Evolutionary conservation across 1,284 basidiomycete species (phyloP).

Genomic region (Caloboletus firmus): DNA sequence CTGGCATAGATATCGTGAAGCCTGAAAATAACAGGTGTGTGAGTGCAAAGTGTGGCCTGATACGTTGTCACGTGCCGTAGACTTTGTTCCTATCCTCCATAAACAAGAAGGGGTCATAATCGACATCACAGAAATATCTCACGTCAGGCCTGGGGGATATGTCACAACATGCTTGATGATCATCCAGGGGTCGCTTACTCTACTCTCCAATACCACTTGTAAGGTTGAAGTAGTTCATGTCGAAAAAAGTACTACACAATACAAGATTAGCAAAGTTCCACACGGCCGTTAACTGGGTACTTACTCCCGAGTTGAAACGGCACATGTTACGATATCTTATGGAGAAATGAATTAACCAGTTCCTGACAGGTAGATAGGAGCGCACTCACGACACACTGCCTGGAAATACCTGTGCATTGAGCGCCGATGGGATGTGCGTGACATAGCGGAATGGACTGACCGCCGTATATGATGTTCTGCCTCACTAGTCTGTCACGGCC

Average conservation of each 20-base stretch:
- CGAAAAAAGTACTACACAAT: constrained; percentile 68
- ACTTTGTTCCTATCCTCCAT: constrained; percentile 77
- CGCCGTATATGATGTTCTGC: constrained; percentile 71
- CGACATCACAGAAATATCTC: constrained; percentile 74
- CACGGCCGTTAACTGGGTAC: constrained; percentile 27
- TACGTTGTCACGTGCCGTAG: constrained; percentile 48
- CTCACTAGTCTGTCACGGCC: constrained; percentile 60
- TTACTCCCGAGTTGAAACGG: constrained; percentile 80
- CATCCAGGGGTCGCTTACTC: constrained; percentile 38
- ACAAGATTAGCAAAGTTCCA: constrained; percentile 6
- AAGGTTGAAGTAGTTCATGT: constrained; percentile 68
- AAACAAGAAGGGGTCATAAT: constrained; percentile 78
- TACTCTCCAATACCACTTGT: constrained; percentile 86
- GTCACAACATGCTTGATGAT: constrained; percentile 3
- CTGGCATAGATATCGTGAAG: constrained; percentile 77
- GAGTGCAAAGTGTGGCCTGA: background rate
- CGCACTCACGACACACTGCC: constrained; percentile 53
- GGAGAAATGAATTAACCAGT: constrained; percentile 3
- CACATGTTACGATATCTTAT: constrained; percentile 77
- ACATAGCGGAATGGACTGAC: constrained; percentile 31
- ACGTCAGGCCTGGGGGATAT: constrained; percentile 56
- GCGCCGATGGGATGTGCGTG: background rate
- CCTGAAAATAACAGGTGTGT: constrained; percentile 41
- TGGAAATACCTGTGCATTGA: constrained; percentile 23
- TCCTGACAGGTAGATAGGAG: background rate